phyloP scores from a whole-genome alignment of 2,329 filamentous ascomycete species.

The Botrytis medusae region DNA sequence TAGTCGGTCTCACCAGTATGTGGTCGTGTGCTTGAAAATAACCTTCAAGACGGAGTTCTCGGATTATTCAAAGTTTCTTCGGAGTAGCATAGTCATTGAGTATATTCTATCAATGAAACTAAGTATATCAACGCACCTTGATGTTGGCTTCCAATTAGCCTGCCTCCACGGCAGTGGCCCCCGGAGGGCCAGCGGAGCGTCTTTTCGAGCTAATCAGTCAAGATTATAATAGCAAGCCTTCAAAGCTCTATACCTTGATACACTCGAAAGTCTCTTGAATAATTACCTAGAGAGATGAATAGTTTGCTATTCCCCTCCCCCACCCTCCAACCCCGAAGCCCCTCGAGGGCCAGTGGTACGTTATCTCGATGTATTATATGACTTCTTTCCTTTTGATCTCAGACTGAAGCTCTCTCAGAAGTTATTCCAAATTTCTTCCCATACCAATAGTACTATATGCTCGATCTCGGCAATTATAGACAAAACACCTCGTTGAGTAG shows the following conservation, averaged over 20 bases:
- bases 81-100: neutral
- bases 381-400: neutral
- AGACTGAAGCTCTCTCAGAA: neutral
- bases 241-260: neutral
- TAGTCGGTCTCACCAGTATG: no score
- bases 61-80: no score
- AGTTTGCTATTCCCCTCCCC: neutral
- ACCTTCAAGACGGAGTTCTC: neutral
- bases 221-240: neutral
- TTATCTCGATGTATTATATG: neutral
- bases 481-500: accelerated
- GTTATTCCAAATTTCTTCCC: neutral
- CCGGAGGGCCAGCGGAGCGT: neutral
- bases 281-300: neutral
- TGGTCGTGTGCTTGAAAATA: neutral
- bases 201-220: neutral
- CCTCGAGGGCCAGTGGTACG: neutral
- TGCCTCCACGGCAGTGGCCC: conserved; percentile 2
- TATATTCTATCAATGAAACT: neutral
- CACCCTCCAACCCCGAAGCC: neutral
- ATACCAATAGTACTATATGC: no score
- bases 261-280: neutral
- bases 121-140: neutral
- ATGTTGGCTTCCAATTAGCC: neutral
- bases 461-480: neutral